Percentiles rank a stretch among this genome's conserved stretches.
These are phyloP conservation scores for Amesomyces nigricolor DNA, from an alignment of 2,329 filamentous ascomycete species.

Conservation along the genomic window DNA sequence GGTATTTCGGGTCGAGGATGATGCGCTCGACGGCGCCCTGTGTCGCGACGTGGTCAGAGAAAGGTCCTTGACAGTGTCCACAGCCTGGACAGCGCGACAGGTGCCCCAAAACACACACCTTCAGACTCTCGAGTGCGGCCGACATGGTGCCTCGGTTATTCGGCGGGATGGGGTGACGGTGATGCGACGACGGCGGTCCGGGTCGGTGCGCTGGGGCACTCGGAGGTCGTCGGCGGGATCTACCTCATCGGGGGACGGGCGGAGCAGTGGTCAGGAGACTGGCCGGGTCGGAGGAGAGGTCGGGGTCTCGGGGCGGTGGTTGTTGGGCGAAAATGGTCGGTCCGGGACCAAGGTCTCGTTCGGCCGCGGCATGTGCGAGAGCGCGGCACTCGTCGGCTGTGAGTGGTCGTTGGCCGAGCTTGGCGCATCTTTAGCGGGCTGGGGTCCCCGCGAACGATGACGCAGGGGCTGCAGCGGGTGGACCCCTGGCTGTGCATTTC, in stretches of 20 bases:
- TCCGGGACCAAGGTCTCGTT: neutral
- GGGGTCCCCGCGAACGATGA: constrained; percentile 10
- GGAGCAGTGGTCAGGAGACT: neutral
- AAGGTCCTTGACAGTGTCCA: neutral
- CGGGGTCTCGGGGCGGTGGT: neutral
- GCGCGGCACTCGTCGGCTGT: constrained; percentile 17
- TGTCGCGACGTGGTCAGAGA: constrained; percentile 6
- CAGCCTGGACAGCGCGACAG: neutral
- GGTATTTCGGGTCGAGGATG: constrained; percentile 76
- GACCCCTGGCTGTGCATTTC: neutral
- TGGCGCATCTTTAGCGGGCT: neutral
- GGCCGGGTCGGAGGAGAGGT: neutral
- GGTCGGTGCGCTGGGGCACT: constrained; percentile 9
- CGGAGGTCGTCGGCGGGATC: neutral
- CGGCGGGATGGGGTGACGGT: neutral
- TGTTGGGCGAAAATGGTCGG: neutral
- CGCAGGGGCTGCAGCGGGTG: neutral
- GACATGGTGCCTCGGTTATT: constrained; percentile 22
- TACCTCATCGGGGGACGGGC: constrained; percentile 10
- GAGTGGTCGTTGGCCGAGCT: neutral
- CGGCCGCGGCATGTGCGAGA: constrained; percentile 3
- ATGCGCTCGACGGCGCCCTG: constrained; percentile 69
- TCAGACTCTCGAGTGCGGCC: constrained; percentile 13
- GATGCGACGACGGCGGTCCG: neutral
- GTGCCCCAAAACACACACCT: constrained; percentile 9